phyloP scores from a whole-genome alignment of 768 basidiomycete species.

The Naganishia randhawae region DNA sequence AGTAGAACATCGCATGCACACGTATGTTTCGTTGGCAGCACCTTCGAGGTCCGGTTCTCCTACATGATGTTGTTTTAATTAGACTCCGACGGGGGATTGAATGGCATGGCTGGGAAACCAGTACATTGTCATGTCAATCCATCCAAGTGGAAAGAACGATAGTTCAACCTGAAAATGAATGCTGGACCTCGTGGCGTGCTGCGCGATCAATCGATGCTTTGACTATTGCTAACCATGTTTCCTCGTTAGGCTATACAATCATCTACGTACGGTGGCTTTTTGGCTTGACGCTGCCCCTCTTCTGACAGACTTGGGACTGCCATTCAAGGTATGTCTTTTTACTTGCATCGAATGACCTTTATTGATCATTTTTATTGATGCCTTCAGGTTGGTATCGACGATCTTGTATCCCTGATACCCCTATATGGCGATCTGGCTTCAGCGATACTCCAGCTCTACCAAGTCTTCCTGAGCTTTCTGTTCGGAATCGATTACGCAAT shows the following conservation, averaged over 20 bases:
- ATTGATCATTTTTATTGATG: not conserved
- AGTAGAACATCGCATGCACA: slow-evolving; percentile 29
- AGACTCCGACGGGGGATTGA: slow-evolving; percentile 33
- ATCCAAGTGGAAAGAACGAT: slow-evolving; percentile 20
- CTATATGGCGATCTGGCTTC: slow-evolving; percentile 48
- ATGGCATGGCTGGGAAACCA: not conserved
- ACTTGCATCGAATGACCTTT: not conserved
- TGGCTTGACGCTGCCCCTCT: slow-evolving; percentile 50
- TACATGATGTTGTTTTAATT: slow-evolving; percentile 43
- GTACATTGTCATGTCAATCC: slow-evolving; percentile 1
- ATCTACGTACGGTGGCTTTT: slow-evolving; percentile 48
- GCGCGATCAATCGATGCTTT: not conserved
- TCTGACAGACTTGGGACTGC: slow-evolving; percentile 46
- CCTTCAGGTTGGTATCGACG: slow-evolving; percentile 47
- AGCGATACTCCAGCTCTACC: slow-evolving; percentile 47
- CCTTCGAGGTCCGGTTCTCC: slow-evolving; percentile 9
- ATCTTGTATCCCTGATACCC: slow-evolving; percentile 48
- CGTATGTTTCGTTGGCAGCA: not conserved
- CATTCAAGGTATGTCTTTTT: slow-evolving; percentile 44
- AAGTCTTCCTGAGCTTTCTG: slow-evolving; percentile 47
- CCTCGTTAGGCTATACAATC: slow-evolving; percentile 45
- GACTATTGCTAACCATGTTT: not conserved
- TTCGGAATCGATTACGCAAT: slow-evolving; percentile 40
- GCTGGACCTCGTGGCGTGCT: not conserved
- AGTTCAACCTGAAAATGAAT: not conserved